phyloP scores from a whole-genome alignment of 2,329 filamentous ascomycete species.

The Cercospora brassicicola region DNA sequence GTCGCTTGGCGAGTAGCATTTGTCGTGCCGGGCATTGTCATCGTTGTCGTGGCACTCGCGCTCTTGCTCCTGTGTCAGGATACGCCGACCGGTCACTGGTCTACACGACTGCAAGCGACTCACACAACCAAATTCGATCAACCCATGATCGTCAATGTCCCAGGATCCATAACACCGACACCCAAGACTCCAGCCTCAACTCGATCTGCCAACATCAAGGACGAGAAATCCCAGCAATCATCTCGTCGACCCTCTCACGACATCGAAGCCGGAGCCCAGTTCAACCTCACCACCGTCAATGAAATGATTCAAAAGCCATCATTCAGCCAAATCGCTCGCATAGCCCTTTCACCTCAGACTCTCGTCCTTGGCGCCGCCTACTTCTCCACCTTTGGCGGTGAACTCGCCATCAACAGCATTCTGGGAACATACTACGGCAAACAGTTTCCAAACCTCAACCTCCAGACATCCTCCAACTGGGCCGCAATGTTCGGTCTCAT shows the following conservation, averaged over 20 bases:
- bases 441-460: slow-evolving; percentile 55
- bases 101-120: slow-evolving; percentile 63
- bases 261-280: slow-evolving; percentile 51
- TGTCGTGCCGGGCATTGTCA: slow-evolving; percentile 63
- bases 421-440: slow-evolving; percentile 60
- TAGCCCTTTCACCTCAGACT: slow-evolving; percentile 63
- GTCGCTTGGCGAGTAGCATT: slow-evolving; percentile 83
- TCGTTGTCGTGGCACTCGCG: slow-evolving; percentile 19
- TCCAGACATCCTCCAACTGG: slow-evolving; percentile 59
- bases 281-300: slow-evolving; percentile 54
- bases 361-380: slow-evolving; percentile 56
- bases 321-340: slow-evolving; percentile 58
- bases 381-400: slow-evolving; percentile 62
- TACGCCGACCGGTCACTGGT: slow-evolving; percentile 78
- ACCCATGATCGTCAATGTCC: slow-evolving; percentile 52
- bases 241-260: slow-evolving; percentile 42
- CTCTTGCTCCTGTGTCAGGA: slow-evolving; percentile 59
- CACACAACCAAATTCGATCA: slow-evolving; percentile 50
- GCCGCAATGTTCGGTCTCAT: slow-evolving; percentile 75
- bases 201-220: slow-evolving; percentile 32
- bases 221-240: slow-evolving; percentile 44
- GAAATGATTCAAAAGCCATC: slow-evolving; percentile 66
- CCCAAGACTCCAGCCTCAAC: slow-evolving; percentile 38
- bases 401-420: slow-evolving; percentile 62
- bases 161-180: slow-evolving; percentile 52